phyloP scores from a whole-genome alignment of 2,329 filamentous ascomycete species.

The Ceratocystiopsis minuta region DNA sequence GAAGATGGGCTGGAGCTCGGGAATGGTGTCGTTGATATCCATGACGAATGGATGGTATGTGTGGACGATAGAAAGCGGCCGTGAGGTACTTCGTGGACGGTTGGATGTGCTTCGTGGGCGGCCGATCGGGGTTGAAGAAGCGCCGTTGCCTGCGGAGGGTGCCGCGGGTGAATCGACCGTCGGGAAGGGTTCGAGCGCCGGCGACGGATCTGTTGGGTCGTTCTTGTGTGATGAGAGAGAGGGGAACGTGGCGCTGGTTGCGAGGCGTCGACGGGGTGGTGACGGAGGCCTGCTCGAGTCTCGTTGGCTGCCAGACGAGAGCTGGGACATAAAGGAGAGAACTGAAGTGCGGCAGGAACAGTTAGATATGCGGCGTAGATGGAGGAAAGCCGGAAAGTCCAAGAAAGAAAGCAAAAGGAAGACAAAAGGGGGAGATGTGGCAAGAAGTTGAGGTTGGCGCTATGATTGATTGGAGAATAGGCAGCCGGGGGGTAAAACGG shows the following conservation, averaged over 20 bases:
- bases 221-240: not conserved
- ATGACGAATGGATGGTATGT: slow-evolving; percentile 72
- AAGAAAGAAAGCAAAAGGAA: too few relatives aligned
- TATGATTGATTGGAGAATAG: too few relatives aligned
- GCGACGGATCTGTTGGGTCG: not conserved
- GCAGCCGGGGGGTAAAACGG: too few relatives aligned
- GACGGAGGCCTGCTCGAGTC: slow-evolving; percentile 19
- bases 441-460: too few relatives aligned
- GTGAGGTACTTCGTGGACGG: slow-evolving; percentile 30
- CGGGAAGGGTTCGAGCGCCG: slow-evolving; percentile 7
- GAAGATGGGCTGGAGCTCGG: slow-evolving; percentile 89
- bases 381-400: too few relatives aligned
- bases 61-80: slow-evolving; percentile 73
- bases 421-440: too few relatives aligned
- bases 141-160: slow-evolving; percentile 16
- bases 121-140: slow-evolving; percentile 22
- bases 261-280: slow-evolving; percentile 12
- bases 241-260: slow-evolving; percentile 9
- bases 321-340: slow-evolving; percentile 74
- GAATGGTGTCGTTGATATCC: slow-evolving; percentile 74
- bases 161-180: slow-evolving; percentile 10
- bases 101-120: slow-evolving; percentile 24
- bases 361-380: not conserved
- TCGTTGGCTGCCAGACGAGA: slow-evolving; percentile 34
- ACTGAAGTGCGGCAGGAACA: slow-evolving; percentile 47